Percentiles rank a stretch among this genome's conserved stretches.
These are phyloP conservation scores for Botrytis fabae DNA, from an alignment of 2,329 filamentous ascomycete genomes.

Conservation along the genomic window DNA sequence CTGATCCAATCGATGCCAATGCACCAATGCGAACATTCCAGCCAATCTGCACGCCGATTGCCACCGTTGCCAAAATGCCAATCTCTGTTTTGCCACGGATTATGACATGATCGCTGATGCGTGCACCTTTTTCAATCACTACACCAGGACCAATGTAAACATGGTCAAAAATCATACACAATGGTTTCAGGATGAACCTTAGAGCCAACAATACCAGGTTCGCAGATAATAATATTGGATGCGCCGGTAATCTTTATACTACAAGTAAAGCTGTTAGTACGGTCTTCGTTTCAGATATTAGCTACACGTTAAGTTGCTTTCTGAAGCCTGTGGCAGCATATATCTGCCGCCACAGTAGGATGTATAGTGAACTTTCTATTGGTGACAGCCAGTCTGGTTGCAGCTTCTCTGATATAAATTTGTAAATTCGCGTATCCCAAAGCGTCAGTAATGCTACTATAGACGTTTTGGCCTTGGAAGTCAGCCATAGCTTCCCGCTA, in stretches of 20 bases:
- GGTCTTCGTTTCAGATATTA: neutral
- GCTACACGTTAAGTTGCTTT: neutral
- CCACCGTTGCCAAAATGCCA: neutral
- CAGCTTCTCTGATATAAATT: neutral
- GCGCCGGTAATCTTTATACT: neutral
- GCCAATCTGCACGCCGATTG: neutral
- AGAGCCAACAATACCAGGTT: too few relatives aligned
- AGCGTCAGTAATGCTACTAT: neutral
- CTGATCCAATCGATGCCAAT: neutral
- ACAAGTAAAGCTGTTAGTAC: neutral
- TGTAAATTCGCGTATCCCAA: neutral
- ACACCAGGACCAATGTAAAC: neutral
- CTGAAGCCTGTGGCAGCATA: neutral
- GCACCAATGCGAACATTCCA: neutral
- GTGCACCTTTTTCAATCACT: neutral
- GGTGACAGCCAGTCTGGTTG: neutral
- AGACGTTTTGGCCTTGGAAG: neutral
- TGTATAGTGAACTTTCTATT: too few relatives aligned
- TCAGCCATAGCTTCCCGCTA: neutral
- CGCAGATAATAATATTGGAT: neutral
- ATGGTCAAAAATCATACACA: neutral
- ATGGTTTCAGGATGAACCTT: neutral
- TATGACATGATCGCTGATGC: fast-evolving
- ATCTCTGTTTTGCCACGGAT: neutral
- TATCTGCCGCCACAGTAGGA: neutral